Base-by-base conservation (phyloP, 108 stramenopile genomes). In the Skeletonema potamos region DNA sequence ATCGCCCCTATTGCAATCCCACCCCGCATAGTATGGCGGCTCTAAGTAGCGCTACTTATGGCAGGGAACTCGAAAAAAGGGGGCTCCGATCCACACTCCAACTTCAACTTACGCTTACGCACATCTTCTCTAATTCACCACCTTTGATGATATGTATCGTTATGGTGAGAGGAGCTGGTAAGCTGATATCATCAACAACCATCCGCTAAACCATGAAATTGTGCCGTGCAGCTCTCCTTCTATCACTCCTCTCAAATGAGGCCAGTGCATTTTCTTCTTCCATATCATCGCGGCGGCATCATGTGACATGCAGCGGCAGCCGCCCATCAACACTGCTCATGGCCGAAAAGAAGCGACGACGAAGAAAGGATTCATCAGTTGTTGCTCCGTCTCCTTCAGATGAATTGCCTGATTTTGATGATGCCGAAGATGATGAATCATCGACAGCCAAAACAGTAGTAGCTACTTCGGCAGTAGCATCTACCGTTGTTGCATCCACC, bases 351-450 rank as follows among this genome's bases (percentile, higher is more conserved):
- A 81, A 76, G 68, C 62, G 75, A 61, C 54, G 69, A 30, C 79
- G 79, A 13, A 58, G 75, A 54, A 79, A 79, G 68, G 62, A 62
- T 57, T 62, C 78, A 22, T 27, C 51, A 22, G 6, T 51, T n/a
- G 22, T 20, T 9, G 15, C 62, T 30, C 41, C 58, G 27, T 57
- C 73, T 22, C 37, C 43, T 18, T 20, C 30, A 12, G 76, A 76
- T 33, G 89, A 88, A 15, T 72, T 93, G 18, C 92, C 92, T 27
- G 92, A 93, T 12, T 93, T 93, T 76, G 89, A 91, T 43, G 32
- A 88, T 36, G 85, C 57, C 6, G 86, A 82, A 48, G 75, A 70
- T 55, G 72, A 29, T 4, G 78, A 84, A n/a, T n/a, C n/a, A n/a
- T n/a, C n/a, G n/a, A n/a, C n/a, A n/a, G n/a, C n/a, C n/a, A n/a